Conservation (phyloP, 1,284 basidiomycete genomes). For the Microbotryum violaceum region DNA sequence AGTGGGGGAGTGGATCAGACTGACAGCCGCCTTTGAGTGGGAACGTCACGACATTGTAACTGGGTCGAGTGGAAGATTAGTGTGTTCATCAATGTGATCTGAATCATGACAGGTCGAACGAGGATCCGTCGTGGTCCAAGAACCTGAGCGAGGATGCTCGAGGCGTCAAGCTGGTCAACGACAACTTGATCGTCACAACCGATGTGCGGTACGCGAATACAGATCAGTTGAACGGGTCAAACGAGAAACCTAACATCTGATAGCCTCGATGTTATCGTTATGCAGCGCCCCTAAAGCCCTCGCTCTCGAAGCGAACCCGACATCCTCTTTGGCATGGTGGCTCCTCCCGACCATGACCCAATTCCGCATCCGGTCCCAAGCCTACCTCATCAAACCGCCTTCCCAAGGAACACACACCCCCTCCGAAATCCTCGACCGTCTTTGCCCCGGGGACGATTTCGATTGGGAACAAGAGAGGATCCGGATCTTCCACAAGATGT, state of each 20-base stretch:
- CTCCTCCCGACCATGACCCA: conserved; percentile 38
- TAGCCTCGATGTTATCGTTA: not conserved
- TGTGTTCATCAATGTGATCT: not conserved
- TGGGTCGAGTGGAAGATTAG: no score
- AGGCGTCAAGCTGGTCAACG: conserved; percentile 33
- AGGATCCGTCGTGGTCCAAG: conserved; percentile 31
- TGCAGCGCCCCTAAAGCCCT: conserved; percentile 38
- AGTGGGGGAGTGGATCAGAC: not conserved
- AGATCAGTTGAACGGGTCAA: no score
- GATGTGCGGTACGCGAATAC: conserved; percentile 34
- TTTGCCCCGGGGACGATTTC: conserved; percentile 32
- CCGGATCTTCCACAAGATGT: conserved; percentile 40
- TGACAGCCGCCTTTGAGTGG: not conserved
- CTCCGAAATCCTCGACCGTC: conserved; percentile 17
- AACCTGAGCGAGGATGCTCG: conserved; percentile 33
- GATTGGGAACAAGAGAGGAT: conserved; percentile 41
- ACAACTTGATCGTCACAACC: conserved; percentile 40
- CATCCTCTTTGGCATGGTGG: conserved; percentile 42
- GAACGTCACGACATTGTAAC: no score
- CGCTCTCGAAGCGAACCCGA: conserved; percentile 34
- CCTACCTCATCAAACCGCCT: conserved; percentile 38
- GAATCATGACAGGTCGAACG: conserved; percentile 3
- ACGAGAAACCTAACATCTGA: not conserved
- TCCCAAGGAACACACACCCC: conserved; percentile 1
- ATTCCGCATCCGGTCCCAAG: conserved; percentile 39